Conservation (phyloP, 2,329 filamentous ascomycete genomes). For the Rhynchosporium agropyri region DNA sequence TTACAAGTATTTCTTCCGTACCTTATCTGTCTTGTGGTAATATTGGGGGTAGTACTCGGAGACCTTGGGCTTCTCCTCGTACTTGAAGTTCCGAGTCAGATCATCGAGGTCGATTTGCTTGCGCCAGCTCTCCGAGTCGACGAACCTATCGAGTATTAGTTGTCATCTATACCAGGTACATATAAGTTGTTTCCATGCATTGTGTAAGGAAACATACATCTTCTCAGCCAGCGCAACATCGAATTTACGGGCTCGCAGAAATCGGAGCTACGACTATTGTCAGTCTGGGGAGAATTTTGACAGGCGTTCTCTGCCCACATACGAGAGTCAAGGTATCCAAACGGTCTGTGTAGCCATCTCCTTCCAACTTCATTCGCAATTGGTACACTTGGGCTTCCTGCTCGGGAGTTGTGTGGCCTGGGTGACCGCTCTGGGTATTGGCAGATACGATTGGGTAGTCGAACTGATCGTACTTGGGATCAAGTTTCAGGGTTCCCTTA, state of each 20-base stretch:
- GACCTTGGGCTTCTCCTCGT: constrained; percentile 80
- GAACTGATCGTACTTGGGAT: constrained; percentile 95
- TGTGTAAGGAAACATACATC: constrained; percentile 66
- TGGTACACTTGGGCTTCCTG: constrained; percentile 90
- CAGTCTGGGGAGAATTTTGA: constrained; percentile 3
- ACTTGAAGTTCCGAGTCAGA: constrained; percentile 79
- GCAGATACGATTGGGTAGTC: constrained; percentile 84
- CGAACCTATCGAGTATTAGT: constrained; percentile 67
- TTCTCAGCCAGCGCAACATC: constrained; percentile 80
- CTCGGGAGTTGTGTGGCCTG: constrained; percentile 81
- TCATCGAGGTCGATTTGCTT: constrained; percentile 83
- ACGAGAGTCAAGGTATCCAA: constrained; percentile 93
- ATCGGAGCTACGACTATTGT: constrained; percentile 66
- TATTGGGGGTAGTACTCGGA: constrained; percentile 96
- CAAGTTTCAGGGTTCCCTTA: constrained; percentile 51
- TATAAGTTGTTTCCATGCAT: not conserved
- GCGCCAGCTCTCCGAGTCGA: constrained; percentile 89
- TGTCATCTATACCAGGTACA: constrained; percentile 1
- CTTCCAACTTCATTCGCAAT: constrained; percentile 82
- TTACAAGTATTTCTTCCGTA: constrained; percentile 38
- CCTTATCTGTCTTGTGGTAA: constrained; percentile 96
- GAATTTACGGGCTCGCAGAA: constrained; percentile 93
- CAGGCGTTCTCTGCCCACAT: constrained; percentile 42
- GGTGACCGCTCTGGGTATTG: constrained; percentile 72
- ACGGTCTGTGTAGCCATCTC: constrained; percentile 77